phyloP scores from a whole-genome alignment of 345 rosid genomes.

The Citrus medica region DNA sequence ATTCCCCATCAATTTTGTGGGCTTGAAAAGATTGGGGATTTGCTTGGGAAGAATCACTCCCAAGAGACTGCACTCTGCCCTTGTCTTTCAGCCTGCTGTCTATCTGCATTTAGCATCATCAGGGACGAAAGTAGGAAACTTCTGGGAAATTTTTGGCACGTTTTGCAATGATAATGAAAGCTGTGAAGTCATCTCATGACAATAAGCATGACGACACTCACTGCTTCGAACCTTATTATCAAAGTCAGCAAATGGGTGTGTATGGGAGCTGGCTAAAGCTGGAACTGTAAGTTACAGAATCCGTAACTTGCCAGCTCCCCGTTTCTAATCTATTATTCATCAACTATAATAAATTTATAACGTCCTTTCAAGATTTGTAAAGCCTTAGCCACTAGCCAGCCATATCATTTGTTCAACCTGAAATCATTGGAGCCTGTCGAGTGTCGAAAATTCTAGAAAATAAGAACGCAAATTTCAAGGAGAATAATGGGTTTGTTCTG shows the following conservation, averaged over 20 bases:
- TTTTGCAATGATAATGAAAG: neutral
- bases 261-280: too few species aligned
- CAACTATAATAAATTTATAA: neutral
- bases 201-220: neutral
- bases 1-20: neutral
- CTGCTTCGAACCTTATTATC: neutral
- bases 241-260: too few species aligned
- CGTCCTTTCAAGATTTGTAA: neutral
- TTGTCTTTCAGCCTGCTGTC: too few species aligned
- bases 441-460: too few species aligned
- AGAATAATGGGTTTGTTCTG: too few species aligned
- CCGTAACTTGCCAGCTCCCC: too few species aligned
- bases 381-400: neutral
- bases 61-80: too few species aligned
- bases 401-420: neutral
- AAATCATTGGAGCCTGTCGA: too few species aligned
- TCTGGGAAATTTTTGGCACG: neutral
- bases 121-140: neutral
- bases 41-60: neutral
- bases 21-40: neutral
- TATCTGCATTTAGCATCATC: too few species aligned
- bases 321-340: neutral
- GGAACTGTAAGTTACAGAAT: too few species aligned
- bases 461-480: too few species aligned
- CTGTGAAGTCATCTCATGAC: constrained; percentile 1